phyloP scores from a whole-genome alignment of 768 basidiomycete species.

The Lactarius pseudohatsudake region DNA sequence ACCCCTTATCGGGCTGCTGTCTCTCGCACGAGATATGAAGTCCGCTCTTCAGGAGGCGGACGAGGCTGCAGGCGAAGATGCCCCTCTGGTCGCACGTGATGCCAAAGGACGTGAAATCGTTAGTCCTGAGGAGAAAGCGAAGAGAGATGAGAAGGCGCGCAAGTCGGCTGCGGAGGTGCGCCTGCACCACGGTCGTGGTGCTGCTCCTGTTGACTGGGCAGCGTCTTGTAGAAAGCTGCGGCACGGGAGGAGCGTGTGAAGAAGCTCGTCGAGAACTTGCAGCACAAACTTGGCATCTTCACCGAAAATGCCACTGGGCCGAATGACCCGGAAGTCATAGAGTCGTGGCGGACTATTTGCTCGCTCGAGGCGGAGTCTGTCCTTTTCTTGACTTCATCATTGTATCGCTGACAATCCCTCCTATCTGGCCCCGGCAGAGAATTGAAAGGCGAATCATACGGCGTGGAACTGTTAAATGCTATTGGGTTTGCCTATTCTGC shows the following conservation, averaged over 20 bases:
- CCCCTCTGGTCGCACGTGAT: conserved; percentile 46
- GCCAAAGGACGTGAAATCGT: conserved; percentile 47
- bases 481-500: conserved; percentile 83
- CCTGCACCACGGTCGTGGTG: conserved; percentile 17
- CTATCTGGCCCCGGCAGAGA: conserved; percentile 47
- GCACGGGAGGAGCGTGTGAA: conserved; percentile 72
- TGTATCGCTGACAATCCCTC: background rate
- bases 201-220: conserved; percentile 21
- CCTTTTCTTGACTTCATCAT: background rate
- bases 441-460: conserved; percentile 83
- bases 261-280: conserved; percentile 75
- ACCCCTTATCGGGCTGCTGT: conserved; percentile 87
- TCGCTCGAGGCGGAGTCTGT: conserved; percentile 79
- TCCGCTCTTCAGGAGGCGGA: conserved; percentile 85
- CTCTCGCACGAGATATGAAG: conserved; percentile 90
- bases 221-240: conserved; percentile 63
- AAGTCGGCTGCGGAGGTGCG: conserved; percentile 68
- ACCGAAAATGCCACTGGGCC: conserved; percentile 78
- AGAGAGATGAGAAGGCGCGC: conserved; percentile 65
- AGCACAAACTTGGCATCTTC: conserved; percentile 82
- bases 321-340: conserved; percentile 64
- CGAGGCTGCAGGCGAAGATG: conserved; percentile 49
- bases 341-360: conserved; percentile 76
- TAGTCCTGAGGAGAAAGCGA: conserved; percentile 43
- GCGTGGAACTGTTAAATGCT: conserved; percentile 79